These are phyloP conservation scores for Eucalyptus coolabah DNA, from an alignment of 345 rosid genomes.

Conservation along the genomic window DNA sequence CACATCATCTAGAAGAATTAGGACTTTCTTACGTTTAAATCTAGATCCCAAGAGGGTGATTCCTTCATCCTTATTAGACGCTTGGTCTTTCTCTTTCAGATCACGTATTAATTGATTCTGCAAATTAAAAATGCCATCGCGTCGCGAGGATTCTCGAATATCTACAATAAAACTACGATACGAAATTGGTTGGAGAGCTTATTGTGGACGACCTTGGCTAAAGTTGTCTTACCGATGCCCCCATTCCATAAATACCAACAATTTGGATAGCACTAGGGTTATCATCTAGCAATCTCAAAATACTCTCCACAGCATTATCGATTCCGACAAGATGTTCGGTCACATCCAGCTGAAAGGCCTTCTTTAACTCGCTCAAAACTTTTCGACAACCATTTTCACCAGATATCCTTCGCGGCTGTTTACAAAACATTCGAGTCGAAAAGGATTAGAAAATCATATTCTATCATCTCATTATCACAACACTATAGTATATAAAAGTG, in stretches of 20 bases:
- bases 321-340: neutral
- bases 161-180: neutral
- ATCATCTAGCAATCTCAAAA: neutral
- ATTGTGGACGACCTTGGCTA: neutral
- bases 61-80: neutral
- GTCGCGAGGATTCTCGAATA: neutral
- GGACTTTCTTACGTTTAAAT: neutral
- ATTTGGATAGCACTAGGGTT: neutral
- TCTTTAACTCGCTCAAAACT: neutral
- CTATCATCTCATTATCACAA: neutral
- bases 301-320: neutral
- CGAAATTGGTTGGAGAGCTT: neutral
- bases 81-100: too few relatives aligned
- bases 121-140: too few relatives aligned
- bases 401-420: neutral
- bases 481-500: neutral
- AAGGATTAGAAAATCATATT: neutral
- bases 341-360: neutral
- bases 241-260: neutral
- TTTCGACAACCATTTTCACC: neutral
- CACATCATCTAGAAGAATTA: neutral
- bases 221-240: neutral
- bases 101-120: too few relatives aligned
- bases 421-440: neutral
- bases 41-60: neutral